Evolutionary conservation across 2,329 filamentous ascomycete genomes (phyloP), one percentile per base, ranked within the genome.

Genomic region (Aphanoascus verrucosus): DNA sequence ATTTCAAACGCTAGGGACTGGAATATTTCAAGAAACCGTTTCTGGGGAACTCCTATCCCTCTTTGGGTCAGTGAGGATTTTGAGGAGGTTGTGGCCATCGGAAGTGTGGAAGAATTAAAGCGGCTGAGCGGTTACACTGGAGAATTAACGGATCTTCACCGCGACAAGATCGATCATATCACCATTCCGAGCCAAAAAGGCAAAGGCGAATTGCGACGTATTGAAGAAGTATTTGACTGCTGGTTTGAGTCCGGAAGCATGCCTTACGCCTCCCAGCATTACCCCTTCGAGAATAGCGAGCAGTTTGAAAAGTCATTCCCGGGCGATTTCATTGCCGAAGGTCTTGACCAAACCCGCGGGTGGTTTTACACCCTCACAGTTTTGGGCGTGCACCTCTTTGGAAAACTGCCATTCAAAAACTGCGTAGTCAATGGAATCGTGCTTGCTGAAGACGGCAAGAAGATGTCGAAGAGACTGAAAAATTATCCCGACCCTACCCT

Each of bases 171-270:
- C 58, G 91, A 97, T 64, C 77, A 88, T 61, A 94, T 97, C 67
- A 95, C 89, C 43, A 96, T 97, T 58, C 90, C 90, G 0, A 94
- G 87, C 66, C 86, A 87, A 69, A 79, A 84, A 71, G 90, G 90
- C 61, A 94, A 91, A 65, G 90, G 89, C 17, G 76, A 78, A n/a
- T 74, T 96, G 57, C 83, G 79, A 62, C 83, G 90, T 60, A 79
- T 93, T 8, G 84, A 88, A 49, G 89, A 95, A 67, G 88, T 96
- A 3, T 95, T 96, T 62, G 90, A 96, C 71, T 96, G 90, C 67
- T 96, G 90, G 89, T 94, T 95, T 58, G 90, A 96, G 70, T 95
- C 89, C 42, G 90, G 90, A 56, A 90, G 86, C 65, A 96, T 96
- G 90, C 90, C 90, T 1, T 96, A 94, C 65, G 86, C 88, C 41